Percentiles rank a stretch among this genome's conserved stretches.
phyloP scores from a whole-genome alignment of 805 yeast species.

The Candida endomychidarum region DNA sequence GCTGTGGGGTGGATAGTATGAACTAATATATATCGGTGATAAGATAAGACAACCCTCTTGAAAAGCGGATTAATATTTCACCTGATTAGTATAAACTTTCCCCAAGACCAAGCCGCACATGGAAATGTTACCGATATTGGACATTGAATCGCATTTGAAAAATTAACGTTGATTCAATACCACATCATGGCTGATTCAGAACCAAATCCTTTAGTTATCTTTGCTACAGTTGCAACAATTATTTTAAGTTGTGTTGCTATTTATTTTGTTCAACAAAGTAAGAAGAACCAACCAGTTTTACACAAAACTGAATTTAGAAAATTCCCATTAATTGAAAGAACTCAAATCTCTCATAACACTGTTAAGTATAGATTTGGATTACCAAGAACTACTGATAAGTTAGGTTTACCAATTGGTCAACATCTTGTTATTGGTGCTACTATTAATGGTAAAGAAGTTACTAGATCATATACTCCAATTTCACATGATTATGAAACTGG shows the following conservation, averaged over 20 bases:
- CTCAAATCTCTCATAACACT: conserved; percentile 74
- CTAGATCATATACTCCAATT: conserved; percentile 89
- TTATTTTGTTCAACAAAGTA: conserved; percentile 34
- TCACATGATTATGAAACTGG: conserved; percentile 79
- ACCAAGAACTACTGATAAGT: conserved; percentile 67
- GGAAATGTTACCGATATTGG: background rate
- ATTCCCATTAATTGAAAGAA: conserved; percentile 79
- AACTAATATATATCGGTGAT: too few relatives aligned
- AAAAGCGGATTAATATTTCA: too few relatives aligned
- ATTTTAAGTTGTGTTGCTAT: conserved; percentile 33
- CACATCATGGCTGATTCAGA: conserved; percentile 18
- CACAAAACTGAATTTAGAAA: conserved; percentile 66
- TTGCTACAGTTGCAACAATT: conserved; percentile 40
- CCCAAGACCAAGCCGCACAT: too few relatives aligned
- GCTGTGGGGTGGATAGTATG: too few relatives aligned
- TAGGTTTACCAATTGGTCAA: conserved; percentile 94
- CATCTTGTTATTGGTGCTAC: conserved; percentile 79
- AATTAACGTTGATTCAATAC: conserved; percentile 1
- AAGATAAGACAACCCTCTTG: too few relatives aligned
- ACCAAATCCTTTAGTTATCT: conserved; percentile 40
- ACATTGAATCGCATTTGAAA: conserved; percentile 2
- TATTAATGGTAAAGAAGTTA: conserved; percentile 75
- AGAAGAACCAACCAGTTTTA: conserved; percentile 52
- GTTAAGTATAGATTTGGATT: conserved; percentile 81
- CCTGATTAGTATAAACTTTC: too few relatives aligned